These are phyloP conservation scores for Hypoxylon sp. DNA, from an alignment of 2,329 filamentous ascomycete genomes.

Conservation along the genomic window DNA sequence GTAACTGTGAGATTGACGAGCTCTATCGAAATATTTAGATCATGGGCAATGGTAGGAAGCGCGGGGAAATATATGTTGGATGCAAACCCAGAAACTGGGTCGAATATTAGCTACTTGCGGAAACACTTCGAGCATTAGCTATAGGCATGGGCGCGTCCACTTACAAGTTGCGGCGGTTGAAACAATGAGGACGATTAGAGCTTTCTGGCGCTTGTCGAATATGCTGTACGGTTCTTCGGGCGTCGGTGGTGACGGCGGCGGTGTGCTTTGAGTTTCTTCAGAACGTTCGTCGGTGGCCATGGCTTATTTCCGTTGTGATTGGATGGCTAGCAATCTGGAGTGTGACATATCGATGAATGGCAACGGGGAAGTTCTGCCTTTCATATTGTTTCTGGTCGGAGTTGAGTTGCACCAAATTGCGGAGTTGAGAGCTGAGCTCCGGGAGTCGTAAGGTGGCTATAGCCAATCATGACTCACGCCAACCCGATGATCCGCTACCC, in stretches of 20 bases:
- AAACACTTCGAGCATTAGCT: not conserved
- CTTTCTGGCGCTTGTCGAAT: slow-evolving; percentile 65
- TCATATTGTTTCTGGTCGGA: slow-evolving; percentile 28
- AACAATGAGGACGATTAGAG: slow-evolving; percentile 62
- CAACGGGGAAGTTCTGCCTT: slow-evolving; percentile 4
- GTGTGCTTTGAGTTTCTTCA: slow-evolving; percentile 11
- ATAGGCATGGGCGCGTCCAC: slow-evolving; percentile 25
- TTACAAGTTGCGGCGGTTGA: slow-evolving; percentile 67
- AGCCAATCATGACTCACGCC: slow-evolving; percentile 21
- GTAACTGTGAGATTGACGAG: slow-evolving; percentile 63
- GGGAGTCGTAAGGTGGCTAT: not conserved
- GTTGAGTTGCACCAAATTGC: slow-evolving; percentile 24
- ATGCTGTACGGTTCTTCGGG: slow-evolving; percentile 62
- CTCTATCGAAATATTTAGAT: slow-evolving; percentile 58
- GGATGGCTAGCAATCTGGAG: slow-evolving; percentile 3
- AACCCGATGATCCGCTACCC: not conserved
- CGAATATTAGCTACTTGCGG: slow-evolving; percentile 4
- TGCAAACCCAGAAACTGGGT: slow-evolving; percentile 58
- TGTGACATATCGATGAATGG: not conserved
- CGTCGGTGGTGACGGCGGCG: slow-evolving; percentile 17
- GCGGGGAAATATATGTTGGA: slow-evolving; percentile 67
- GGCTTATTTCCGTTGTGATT: slow-evolving; percentile 1
- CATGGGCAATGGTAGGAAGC: slow-evolving; percentile 60
- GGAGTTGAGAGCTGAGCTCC: slow-evolving; percentile 33
- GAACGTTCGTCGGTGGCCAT: slow-evolving; percentile 24